phyloP scores from a whole-genome alignment of 2,329 filamentous ascomycete species.

The Bimuria novae-zelandiae region DNA sequence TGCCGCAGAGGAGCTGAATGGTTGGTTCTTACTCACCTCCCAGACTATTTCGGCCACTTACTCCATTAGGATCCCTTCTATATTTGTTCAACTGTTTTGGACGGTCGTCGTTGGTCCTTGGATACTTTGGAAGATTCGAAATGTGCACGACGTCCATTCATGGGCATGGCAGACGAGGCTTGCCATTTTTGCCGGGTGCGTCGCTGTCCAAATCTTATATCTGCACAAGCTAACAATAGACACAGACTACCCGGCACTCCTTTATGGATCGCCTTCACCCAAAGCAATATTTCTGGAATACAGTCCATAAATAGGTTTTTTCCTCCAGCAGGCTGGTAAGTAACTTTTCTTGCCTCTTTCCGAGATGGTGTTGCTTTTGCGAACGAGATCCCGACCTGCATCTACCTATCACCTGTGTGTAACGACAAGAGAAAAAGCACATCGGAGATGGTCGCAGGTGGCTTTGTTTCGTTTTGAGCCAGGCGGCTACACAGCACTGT shows the following conservation, averaged over 20 bases:
- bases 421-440: background rate
- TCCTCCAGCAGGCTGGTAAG: slow-evolving; percentile 43
- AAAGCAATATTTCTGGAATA: slow-evolving; percentile 30
- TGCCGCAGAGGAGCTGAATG: slow-evolving; percentile 67
- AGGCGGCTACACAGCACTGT: background rate
- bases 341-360: slow-evolving; percentile 4
- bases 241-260: slow-evolving; percentile 43
- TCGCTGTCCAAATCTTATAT: background rate
- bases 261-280: slow-evolving; percentile 45
- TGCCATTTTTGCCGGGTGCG: slow-evolving; percentile 44
- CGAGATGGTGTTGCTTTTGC: slow-evolving; percentile 1
- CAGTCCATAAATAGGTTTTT: slow-evolving; percentile 37
- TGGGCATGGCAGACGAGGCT: slow-evolving; percentile 48
- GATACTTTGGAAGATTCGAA: slow-evolving; percentile 46
- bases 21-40: slow-evolving; percentile 43
- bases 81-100: slow-evolving; percentile 45
- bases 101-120: slow-evolving; percentile 42
- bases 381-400: background rate
- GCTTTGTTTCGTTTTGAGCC: background rate
- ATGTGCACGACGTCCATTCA: slow-evolving; percentile 43
- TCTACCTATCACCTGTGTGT: background rate
- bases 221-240: slow-evolving; percentile 22
- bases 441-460: background rate
- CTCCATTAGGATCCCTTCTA: slow-evolving; percentile 40
- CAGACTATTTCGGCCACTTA: slow-evolving; percentile 12